Percentiles rank a stretch among this genome's conserved stretches.
Conservation (phyloP, 805 yeast genomes). For the Cyberlindnera misumaiensis region DNA sequence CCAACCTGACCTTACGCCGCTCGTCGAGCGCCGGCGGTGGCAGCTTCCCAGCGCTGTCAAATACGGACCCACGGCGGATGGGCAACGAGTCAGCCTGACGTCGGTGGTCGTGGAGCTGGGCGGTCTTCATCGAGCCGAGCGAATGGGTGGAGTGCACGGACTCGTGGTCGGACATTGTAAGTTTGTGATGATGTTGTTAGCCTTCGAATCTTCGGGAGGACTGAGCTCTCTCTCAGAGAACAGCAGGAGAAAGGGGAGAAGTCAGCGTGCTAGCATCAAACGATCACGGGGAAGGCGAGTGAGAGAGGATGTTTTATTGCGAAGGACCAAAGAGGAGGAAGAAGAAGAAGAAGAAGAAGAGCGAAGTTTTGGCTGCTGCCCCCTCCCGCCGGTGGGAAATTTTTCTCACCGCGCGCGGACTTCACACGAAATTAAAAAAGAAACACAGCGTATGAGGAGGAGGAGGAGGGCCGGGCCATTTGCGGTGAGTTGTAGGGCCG, state of each 20-base stretch:
- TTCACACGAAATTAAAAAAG: too few species aligned
- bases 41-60: constrained; percentile 4
- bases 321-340: too few species aligned
- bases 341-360: too few species aligned
- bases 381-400: too few species aligned
- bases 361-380: too few species aligned
- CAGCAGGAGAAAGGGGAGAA: neutral
- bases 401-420: too few species aligned
- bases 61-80: constrained; percentile 24
- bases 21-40: constrained; percentile 20
- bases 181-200: neutral
- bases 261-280: constrained; percentile 3
- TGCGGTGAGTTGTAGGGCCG: too few species aligned
- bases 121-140: constrained; percentile 29
- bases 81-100: constrained; percentile 38
- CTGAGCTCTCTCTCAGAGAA: neutral
- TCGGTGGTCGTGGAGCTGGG: constrained; percentile 41
- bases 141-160: constrained; percentile 14
- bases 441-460: too few species aligned
- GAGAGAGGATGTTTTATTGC: too few species aligned
- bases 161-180: constrained; percentile 23
- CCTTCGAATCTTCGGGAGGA: too few species aligned
- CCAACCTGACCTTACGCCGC: constrained; percentile 1
- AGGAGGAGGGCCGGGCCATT: too few species aligned
- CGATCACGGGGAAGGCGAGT: too few species aligned